A percentile compares a stretch with the other conserved stretches of the same genome.
Evolutionary conservation across 2,329 filamentous ascomycete species (phyloP).

Genomic region (Fusarium algeriense): DNA sequence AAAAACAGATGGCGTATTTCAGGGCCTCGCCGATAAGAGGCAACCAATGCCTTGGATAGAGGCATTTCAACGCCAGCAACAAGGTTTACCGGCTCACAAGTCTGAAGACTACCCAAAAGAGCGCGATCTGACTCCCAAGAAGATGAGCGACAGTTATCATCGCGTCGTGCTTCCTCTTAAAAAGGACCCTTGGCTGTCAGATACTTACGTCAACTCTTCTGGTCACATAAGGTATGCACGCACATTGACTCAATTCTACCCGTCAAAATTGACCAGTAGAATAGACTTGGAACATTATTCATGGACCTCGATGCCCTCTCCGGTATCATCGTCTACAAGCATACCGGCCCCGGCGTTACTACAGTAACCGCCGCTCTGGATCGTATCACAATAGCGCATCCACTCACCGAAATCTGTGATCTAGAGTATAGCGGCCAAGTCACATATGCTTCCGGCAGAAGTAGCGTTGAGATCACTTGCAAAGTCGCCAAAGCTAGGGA

Average conservation of each 20-base stretch:
- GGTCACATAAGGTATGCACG: conserved; percentile 71
- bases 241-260: too few relatives aligned
- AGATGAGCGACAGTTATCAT: conserved; percentile 51
- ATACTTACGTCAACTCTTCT: conserved; percentile 81
- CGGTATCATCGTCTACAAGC: conserved; percentile 80
- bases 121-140: conserved; percentile 47
- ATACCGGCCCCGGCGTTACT: conserved; percentile 68
- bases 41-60: conserved; percentile 49
- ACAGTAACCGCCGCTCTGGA: conserved; percentile 64
- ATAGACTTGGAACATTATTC: conserved; percentile 74
- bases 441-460: conserved; percentile 78
- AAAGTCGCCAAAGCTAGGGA: conserved; percentile 76
- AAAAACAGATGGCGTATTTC: conserved; percentile 49
- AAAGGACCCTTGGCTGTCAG: conserved; percentile 80
- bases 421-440: conserved; percentile 74
- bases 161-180: conserved; percentile 69
- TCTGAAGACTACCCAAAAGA: conserved; percentile 29
- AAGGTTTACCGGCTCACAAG: conserved; percentile 23
- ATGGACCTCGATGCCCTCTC: conserved; percentile 86
- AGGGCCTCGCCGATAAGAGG: conserved; percentile 43
- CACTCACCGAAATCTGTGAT: conserved; percentile 81
- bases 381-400: conserved; percentile 71
- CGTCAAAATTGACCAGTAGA: not conserved
- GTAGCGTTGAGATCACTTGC: conserved; percentile 79
- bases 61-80: conserved; percentile 42